Evolutionary conservation across 2,329 filamentous ascomycete species (phyloP).

Genomic region (Aureobasidium namibiae): DNA sequence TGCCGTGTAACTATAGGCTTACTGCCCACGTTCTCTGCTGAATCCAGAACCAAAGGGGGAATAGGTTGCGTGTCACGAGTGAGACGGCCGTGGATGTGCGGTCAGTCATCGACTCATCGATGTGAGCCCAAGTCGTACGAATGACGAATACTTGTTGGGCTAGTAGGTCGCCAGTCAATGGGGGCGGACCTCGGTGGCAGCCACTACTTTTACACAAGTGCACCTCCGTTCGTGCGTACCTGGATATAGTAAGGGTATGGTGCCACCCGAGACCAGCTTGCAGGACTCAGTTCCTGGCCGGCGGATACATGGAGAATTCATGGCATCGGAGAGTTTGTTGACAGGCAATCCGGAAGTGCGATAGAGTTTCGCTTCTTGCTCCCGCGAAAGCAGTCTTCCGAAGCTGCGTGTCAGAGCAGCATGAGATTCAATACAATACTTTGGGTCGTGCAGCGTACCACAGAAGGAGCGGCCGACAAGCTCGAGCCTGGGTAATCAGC

Average conservation of each 20-base stretch:
- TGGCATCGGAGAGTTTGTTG: background rate
- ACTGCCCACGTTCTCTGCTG: conserved; percentile 8
- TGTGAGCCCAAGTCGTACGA: background rate
- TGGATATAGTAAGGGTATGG: background rate
- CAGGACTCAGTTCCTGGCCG: background rate
- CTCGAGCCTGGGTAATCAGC: background rate
- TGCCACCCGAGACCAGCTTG: background rate
- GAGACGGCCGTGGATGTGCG: background rate
- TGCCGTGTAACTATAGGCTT: conserved; percentile 5
- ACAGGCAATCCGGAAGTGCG: background rate
- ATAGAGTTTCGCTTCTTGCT: background rate
- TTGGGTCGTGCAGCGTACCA: background rate
- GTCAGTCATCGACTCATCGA: conserved; percentile 6
- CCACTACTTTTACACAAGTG: background rate
- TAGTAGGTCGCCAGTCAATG: background rate
- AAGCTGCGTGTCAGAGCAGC: background rate
- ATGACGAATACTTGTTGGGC: background rate
- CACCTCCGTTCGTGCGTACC: background rate
- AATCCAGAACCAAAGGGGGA: conserved; percentile 2
- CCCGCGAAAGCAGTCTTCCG: background rate
- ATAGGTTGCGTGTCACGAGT: conserved; percentile 10
- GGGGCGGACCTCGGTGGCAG: background rate
- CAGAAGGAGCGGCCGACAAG: background rate
- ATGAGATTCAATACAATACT: background rate
- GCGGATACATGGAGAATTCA: too few relatives aligned